Evolutionary conservation across 345 rosid species (phyloP).

Genomic region (Gossypium herbaceum): DNA sequence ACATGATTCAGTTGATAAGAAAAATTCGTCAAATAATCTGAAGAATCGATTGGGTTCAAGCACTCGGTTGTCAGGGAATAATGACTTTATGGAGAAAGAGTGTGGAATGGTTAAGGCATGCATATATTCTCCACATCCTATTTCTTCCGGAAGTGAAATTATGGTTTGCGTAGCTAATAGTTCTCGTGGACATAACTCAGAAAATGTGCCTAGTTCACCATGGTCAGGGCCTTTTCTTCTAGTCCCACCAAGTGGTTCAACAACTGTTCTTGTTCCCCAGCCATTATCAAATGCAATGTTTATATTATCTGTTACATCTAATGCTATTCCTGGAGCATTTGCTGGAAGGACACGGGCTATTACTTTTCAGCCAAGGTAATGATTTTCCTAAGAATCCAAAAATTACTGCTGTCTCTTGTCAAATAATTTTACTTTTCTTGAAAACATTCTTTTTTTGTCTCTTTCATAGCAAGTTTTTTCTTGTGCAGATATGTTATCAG

Average conservation of each 20-base stretch:
- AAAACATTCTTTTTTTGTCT: background rate
- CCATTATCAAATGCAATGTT: constrained; percentile 58
- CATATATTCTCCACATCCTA: constrained; percentile 63
- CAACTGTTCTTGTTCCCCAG: constrained; percentile 67
- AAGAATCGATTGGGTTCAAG: constrained; percentile 32
- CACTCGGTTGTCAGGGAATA: constrained; percentile 34
- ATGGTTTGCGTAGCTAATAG: constrained; percentile 52
- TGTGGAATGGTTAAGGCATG: constrained; percentile 59
- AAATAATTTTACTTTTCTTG: background rate
- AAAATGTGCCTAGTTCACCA: constrained; percentile 33
- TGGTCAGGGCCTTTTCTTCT: constrained; percentile 85
- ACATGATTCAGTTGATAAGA: constrained; percentile 28
- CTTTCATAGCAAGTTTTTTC: background rate
- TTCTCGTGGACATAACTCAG: constrained; percentile 38
- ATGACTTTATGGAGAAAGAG: constrained; percentile 34
- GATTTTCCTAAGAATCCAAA: constrained; percentile 2
- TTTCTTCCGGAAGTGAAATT: constrained; percentile 47
- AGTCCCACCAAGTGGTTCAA: constrained; percentile 79
- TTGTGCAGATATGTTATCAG: constrained; percentile 73
- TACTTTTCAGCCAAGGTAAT: constrained; percentile 84
- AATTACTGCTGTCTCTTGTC: background rate
- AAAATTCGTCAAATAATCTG: constrained; percentile 27
- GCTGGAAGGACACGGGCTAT: constrained; percentile 76
- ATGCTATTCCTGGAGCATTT: constrained; percentile 57
- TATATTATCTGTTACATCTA: constrained; percentile 69